These are phyloP conservation scores for Sedum album DNA, from an alignment of 164 flowering plant genomes.

Conservation along the genomic window DNA sequence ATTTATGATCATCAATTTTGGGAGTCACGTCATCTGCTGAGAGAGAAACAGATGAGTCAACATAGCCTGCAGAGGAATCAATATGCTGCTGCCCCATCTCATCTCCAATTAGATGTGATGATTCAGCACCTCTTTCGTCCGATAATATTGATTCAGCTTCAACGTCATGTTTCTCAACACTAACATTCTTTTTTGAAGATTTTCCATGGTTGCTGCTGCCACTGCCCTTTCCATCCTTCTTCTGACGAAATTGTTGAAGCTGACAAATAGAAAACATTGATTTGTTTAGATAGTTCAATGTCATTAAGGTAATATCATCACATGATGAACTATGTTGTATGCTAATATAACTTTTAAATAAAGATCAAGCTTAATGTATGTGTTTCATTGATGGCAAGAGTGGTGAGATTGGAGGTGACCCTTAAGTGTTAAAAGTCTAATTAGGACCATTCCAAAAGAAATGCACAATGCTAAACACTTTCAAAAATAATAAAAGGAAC, in stretches of 20 bases:
- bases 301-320: constrained; percentile 4
- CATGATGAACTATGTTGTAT: neutral
- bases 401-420: neutral
- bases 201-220: constrained; percentile 46
- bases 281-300: neutral
- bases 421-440: neutral
- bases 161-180: constrained; percentile 30
- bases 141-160: constrained; percentile 19
- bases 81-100: constrained; percentile 13
- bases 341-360: neutral
- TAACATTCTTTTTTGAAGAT: constrained; percentile 41
- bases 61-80: constrained; percentile 16
- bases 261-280: constrained; percentile 19
- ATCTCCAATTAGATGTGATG: constrained; percentile 13
- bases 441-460: too few species aligned
- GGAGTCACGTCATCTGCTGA: constrained; percentile 16
- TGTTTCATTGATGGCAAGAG: neutral
- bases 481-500: too few species aligned
- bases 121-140: constrained; percentile 11
- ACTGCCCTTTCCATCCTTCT: constrained; percentile 63
- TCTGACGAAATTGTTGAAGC: constrained; percentile 88
- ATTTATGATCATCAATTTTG: constrained; percentile 15
- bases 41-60: constrained; percentile 17
- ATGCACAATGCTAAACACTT: too few species aligned
- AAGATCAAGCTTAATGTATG: neutral